phyloP scores from a whole-genome alignment of 1,284 basidiomycete genomes.

The Leccinum subrobustum region DNA sequence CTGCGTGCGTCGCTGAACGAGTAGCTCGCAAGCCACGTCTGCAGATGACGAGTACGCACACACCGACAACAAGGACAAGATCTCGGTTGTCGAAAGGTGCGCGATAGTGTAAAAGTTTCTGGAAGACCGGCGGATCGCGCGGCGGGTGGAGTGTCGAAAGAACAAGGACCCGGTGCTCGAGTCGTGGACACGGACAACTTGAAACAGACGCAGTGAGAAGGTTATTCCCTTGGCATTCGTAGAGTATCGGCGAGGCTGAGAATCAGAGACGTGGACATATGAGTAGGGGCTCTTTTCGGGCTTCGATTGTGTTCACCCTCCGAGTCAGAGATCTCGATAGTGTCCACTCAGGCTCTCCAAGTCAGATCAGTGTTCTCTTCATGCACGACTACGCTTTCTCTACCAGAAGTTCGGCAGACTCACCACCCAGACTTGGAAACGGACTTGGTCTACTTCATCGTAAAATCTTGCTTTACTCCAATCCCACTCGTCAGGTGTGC shows the following conservation, averaged over 20 bases:
- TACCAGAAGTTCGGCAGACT: not conserved
- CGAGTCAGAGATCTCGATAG: too few species aligned
- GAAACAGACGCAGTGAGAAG: slow-evolving; percentile 72
- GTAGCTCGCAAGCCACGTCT: slow-evolving; percentile 81
- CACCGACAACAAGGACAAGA: slow-evolving; percentile 86
- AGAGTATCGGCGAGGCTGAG: too few species aligned
- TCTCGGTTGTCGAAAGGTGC: slow-evolving; percentile 75
- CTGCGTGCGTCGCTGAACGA: slow-evolving; percentile 85
- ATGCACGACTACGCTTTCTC: not conserved
- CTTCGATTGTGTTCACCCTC: too few species aligned
- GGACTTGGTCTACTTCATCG: not conserved
- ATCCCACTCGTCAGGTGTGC: not conserved
- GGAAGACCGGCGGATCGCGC: slow-evolving; percentile 81
- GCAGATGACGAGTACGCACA: slow-evolving; percentile 83
- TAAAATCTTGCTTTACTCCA: not conserved
- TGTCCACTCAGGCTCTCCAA: not conserved
- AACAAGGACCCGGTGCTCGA: slow-evolving; percentile 83
- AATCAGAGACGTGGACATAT: too few species aligned
- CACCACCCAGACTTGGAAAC: not conserved
- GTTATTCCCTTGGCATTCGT: slow-evolving; percentile 48
- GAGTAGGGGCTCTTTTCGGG: too few species aligned
- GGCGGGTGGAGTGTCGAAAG: slow-evolving; percentile 72
- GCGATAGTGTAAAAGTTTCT: slow-evolving; percentile 91
- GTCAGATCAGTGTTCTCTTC: not conserved
- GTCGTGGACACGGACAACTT: slow-evolving; percentile 73